Percentiles rank a stretch among this genome's conserved stretches.
These are phyloP conservation scores for Colletotrichum agaves DNA, from an alignment of 2,329 filamentous ascomycete species.

Conservation along the genomic window DNA sequence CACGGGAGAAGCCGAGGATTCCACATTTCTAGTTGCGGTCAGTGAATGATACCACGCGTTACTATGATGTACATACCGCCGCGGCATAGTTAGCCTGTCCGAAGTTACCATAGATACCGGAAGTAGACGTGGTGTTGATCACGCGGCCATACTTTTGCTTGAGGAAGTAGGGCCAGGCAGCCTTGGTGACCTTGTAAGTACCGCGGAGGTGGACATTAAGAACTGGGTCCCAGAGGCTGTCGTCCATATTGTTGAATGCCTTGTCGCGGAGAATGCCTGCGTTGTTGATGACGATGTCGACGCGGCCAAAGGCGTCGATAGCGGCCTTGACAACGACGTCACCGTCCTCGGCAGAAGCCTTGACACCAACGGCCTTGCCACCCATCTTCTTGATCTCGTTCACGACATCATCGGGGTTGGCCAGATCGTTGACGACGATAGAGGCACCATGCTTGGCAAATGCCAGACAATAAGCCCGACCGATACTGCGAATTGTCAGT, in stretches of 20 bases:
- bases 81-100: slow-evolving; percentile 98
- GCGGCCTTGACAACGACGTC: slow-evolving; percentile 91
- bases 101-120: slow-evolving; percentile 99
- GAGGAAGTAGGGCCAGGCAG: slow-evolving; percentile 95
- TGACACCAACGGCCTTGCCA: slow-evolving; percentile 91
- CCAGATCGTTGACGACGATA: slow-evolving; percentile 95
- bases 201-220: slow-evolving; percentile 92
- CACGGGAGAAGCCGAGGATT: slow-evolving; percentile 94
- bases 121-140: slow-evolving; percentile 96
- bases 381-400: slow-evolving; percentile 91
- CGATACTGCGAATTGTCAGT: slow-evolving; percentile 68
- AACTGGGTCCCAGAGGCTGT: slow-evolving; percentile 91
- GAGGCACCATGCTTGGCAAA: slow-evolving; percentile 87
- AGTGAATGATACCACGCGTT: slow-evolving; percentile 30
- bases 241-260: slow-evolving; percentile 97
- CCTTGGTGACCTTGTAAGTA: slow-evolving; percentile 97
- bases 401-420: slow-evolving; percentile 89
- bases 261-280: slow-evolving; percentile 98
- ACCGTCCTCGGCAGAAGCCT: slow-evolving; percentile 92
- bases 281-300: slow-evolving; percentile 98
- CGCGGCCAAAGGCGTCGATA: slow-evolving; percentile 91
- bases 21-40: slow-evolving; percentile 75
- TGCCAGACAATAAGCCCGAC: slow-evolving; percentile 87
- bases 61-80: slow-evolving; percentile 66
- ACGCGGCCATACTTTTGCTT: slow-evolving; percentile 99